These are phyloP conservation scores for Taphrina sp. DNA, from an alignment of 1,139 yeast species.

Conservation along the genomic window DNA sequence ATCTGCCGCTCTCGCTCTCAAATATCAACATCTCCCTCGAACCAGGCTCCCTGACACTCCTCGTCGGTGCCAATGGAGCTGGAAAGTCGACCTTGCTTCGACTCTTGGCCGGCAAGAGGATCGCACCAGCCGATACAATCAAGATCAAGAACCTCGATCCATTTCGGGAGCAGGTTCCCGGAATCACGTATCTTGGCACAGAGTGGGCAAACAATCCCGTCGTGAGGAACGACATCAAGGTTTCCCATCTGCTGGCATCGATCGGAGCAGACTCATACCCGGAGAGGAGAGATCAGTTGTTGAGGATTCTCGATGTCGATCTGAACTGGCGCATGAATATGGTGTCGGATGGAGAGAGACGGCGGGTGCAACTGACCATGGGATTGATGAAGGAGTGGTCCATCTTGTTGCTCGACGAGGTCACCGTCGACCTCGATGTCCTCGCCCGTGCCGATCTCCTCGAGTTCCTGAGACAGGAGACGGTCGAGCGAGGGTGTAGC, in stretches of 20 bases:
- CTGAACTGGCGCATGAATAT: conserved; percentile 88
- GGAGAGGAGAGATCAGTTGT: conserved; percentile 72
- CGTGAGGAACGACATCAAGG: conserved; percentile 87
- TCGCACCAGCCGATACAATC: conserved; percentile 67
- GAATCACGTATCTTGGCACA: conserved; percentile 88
- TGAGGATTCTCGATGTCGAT: conserved; percentile 78
- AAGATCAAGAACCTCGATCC: conserved; percentile 80
- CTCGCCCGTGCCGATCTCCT: conserved; percentile 76
- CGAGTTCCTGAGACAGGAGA: conserved; percentile 67
- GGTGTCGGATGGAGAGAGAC: conserved; percentile 89
- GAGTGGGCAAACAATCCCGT: conserved; percentile 96
- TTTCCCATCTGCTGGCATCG: conserved; percentile 68
- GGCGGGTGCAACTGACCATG: conserved; percentile 91
- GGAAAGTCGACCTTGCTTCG: conserved; percentile 87
- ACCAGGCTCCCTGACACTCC: conserved; percentile 69
- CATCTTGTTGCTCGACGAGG: conserved; percentile 80
- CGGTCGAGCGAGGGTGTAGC: conserved; percentile 62
- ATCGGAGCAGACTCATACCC: conserved; percentile 76
- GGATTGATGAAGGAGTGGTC: conserved; percentile 91
- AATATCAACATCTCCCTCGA: conserved; percentile 61
- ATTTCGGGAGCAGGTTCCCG: conserved; percentile 60
- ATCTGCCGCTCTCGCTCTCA: conserved; percentile 65
- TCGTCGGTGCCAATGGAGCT: conserved; percentile 95
- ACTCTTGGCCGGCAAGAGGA: conserved; percentile 85
- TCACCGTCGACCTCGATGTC: conserved; percentile 93